Percentiles rank a stretch among this genome's conserved stretches.
phyloP scores from a whole-genome alignment of 2,329 filamentous ascomycete species.

The Coniochaeta pulveracea region DNA sequence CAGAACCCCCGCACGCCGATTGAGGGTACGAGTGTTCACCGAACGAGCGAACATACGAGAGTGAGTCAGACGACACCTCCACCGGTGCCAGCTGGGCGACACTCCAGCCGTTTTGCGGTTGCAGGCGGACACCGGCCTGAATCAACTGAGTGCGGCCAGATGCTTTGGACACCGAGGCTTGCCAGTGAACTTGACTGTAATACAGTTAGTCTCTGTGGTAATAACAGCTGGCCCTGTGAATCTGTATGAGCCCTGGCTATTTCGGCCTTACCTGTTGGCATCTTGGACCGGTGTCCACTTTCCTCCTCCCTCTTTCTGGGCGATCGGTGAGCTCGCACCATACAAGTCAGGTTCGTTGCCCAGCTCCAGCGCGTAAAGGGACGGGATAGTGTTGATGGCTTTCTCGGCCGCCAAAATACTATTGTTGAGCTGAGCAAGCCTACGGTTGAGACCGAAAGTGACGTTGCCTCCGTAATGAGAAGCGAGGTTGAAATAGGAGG shows the following conservation, averaged over 20 bases:
- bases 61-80: slow-evolving; percentile 21
- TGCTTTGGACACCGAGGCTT: too few relatives aligned
- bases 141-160: too few relatives aligned
- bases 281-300: too few relatives aligned
- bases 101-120: too few relatives aligned
- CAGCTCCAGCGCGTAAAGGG: slow-evolving; percentile 41
- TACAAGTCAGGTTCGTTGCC: slow-evolving; percentile 49
- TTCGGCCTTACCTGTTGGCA: slow-evolving; percentile 28
- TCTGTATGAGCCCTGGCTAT: slow-evolving; percentile 18
- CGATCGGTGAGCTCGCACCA: too few relatives aligned
- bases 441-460: slow-evolving; percentile 40
- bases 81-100: slow-evolving; percentile 25
- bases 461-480: slow-evolving; percentile 35
- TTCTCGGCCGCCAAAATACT: slow-evolving; percentile 38
- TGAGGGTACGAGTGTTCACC: too few relatives aligned
- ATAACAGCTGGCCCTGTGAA: slow-evolving; percentile 24
- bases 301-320: too few relatives aligned
- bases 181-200: slow-evolving; percentile 23
- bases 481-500: slow-evolving; percentile 38
- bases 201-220: slow-evolving; percentile 25
- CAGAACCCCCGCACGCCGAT: slow-evolving; percentile 27
- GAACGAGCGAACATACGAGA: too few relatives aligned
- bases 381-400: slow-evolving; percentile 30
- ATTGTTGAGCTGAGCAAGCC: slow-evolving; percentile 39
- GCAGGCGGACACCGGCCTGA: too few relatives aligned